Percentiles rank a stretch among this genome's conserved stretches.
phyloP scores from a whole-genome alignment of 768 basidiomycete species.

The Tricholoma terreum region DNA sequence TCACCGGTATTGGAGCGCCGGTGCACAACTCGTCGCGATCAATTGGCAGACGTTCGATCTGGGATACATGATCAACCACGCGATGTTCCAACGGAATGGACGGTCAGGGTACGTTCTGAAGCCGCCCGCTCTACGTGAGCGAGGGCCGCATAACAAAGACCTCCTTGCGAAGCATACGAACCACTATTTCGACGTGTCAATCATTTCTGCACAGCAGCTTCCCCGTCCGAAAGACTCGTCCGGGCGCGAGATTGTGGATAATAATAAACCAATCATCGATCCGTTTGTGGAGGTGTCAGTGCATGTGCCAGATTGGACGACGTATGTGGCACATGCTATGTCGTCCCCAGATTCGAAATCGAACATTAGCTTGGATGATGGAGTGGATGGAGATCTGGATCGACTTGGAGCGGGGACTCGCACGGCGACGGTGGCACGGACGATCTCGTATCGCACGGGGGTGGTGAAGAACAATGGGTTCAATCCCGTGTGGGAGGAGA shows the following conservation, averaged over 20 bases:
- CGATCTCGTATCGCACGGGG: conserved; percentile 56
- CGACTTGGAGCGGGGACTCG: background rate
- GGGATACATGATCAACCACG: conserved; percentile 90
- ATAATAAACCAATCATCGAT: conserved; percentile 49
- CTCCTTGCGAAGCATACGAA: conserved; percentile 52
- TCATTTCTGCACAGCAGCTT: conserved; percentile 63
- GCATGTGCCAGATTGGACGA: conserved; percentile 72
- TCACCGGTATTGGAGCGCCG: conserved; percentile 87
- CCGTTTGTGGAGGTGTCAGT: conserved; percentile 72
- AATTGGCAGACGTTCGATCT: conserved; percentile 97
- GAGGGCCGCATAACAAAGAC: conserved; percentile 46
- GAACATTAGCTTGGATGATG: conserved; percentile 9
- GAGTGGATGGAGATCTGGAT: background rate
- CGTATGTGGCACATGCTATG: background rate
- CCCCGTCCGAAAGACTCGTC: conserved; percentile 71
- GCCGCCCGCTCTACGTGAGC: conserved; percentile 66
- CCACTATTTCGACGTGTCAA: conserved; percentile 61
- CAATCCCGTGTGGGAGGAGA: conserved; percentile 87
- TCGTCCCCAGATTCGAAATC: background rate
- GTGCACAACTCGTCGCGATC: conserved; percentile 87
- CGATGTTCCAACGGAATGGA: conserved; percentile 93
- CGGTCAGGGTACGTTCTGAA: conserved; percentile 92
- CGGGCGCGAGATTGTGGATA: conserved; percentile 60
- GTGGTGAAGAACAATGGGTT: conserved; percentile 87
- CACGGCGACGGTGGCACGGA: conserved; percentile 35